phyloP scores from a whole-genome alignment of 2,329 filamentous ascomycete species.

The Paecilomyces sp. region DNA sequence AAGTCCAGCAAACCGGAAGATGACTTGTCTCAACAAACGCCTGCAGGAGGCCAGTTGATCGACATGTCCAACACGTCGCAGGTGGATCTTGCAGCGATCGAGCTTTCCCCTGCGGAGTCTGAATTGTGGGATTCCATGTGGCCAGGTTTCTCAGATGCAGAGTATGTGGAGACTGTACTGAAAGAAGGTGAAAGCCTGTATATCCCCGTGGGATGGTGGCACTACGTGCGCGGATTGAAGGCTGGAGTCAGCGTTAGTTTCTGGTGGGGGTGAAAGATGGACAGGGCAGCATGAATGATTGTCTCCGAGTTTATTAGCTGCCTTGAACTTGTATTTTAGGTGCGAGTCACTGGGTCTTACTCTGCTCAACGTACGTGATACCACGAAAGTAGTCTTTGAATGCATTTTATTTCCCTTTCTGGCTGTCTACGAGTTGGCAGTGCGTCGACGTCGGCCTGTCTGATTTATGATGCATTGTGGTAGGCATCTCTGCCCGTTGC shows the following conservation, averaged over 20 bases:
- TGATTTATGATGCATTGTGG: too few relatives aligned
- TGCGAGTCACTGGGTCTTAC: not conserved
- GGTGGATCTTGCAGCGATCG: slow-evolving; percentile 66
- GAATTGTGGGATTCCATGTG: slow-evolving; percentile 40
- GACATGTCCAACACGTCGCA: slow-evolving; percentile 89
- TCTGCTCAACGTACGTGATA: not conserved
- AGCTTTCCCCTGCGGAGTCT: slow-evolving; percentile 43
- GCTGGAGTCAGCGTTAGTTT: slow-evolving; percentile 94
- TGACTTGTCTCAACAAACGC: not conserved
- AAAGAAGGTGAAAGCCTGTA: slow-evolving; percentile 78
- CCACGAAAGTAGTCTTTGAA: not conserved
- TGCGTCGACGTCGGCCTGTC: too few relatives aligned
- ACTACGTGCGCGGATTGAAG: slow-evolving; percentile 81
- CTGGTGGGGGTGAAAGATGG: slow-evolving; percentile 67
- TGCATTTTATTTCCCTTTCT: not conserved
- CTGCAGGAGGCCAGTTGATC: slow-evolving; percentile 36
- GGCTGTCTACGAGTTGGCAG: too few relatives aligned
- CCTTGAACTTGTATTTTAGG: not conserved
- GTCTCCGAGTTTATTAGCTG: not conserved
- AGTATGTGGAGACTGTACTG: slow-evolving; percentile 69
- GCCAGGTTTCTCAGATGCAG: slow-evolving; percentile 51
- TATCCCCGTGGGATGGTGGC: slow-evolving; percentile 95
- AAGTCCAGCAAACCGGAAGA: not conserved
- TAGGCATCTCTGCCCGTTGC: too few relatives aligned
- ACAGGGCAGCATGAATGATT: not conserved